A percentile compares a stretch with the other conserved stretches of the same genome.
Conservation (phyloP, 2,329 filamentous ascomycete genomes). For the Pseudonectria buxi region DNA sequence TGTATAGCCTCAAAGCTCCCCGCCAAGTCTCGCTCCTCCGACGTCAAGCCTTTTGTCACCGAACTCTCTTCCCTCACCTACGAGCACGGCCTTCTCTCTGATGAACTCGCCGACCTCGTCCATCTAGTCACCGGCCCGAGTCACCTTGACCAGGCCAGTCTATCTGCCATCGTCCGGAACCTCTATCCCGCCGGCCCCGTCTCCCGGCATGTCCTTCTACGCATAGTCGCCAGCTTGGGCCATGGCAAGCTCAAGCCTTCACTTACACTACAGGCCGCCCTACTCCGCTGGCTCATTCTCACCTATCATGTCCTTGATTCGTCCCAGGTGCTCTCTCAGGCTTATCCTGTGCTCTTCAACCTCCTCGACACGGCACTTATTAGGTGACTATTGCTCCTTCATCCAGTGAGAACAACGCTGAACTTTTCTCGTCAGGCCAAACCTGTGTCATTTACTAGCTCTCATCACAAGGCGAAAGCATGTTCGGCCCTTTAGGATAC, state of each 20-base stretch:
- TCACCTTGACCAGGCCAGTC: constrained; percentile 68
- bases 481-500: constrained; percentile 77
- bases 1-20: constrained; percentile 50
- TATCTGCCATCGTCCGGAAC: constrained; percentile 62
- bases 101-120: constrained; percentile 56
- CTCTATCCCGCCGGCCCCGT: constrained; percentile 67
- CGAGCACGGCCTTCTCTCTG: constrained; percentile 58
- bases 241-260: constrained; percentile 71
- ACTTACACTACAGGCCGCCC: constrained; percentile 59
- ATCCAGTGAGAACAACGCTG: constrained; percentile 1
- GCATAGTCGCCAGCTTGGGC: constrained; percentile 66
- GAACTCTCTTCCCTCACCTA: constrained; percentile 57
- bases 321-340: constrained; percentile 54
- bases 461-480: constrained; percentile 74
- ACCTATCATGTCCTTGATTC: constrained; percentile 66
- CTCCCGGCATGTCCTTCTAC: constrained; percentile 53
- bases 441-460: constrained; percentile 70
- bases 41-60: constrained; percentile 58
- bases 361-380: constrained; percentile 74
- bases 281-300: constrained; percentile 74
- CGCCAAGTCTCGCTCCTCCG: constrained; percentile 57
- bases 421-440: constrained; percentile 35
- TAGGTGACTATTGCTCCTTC: constrained; percentile 41
- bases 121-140: constrained; percentile 60
- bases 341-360: constrained; percentile 74